Percentiles rank a stretch among this genome's conserved stretches.
These are phyloP conservation scores for Mercurialis annua DNA, from an alignment of 345 rosid genomes.

Conservation along the genomic window DNA sequence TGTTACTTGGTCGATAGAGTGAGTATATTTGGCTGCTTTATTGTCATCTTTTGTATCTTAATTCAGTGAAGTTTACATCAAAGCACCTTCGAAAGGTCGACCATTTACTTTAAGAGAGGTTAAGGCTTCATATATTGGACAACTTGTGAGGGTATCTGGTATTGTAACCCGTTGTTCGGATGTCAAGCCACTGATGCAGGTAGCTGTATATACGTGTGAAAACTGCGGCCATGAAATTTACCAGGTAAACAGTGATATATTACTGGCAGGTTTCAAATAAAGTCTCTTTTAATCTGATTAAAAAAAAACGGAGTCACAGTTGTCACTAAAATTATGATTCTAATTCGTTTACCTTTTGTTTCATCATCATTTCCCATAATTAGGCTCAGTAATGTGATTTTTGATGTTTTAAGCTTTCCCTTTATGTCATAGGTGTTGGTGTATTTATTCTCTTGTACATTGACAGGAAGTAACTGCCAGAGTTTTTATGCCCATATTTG, in stretches of 20 bases:
- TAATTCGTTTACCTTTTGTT: constrained; percentile 3
- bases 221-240: constrained; percentile 94
- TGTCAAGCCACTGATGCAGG: constrained; percentile 97
- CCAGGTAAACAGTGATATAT: constrained; percentile 49
- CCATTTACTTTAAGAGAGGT: constrained; percentile 89
- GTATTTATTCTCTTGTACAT: constrained; percentile 20
- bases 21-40: background rate
- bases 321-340: background rate
- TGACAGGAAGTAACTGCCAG: constrained; percentile 87
- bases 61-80: constrained; percentile 82
- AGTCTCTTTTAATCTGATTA: constrained; percentile 5
- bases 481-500: constrained; percentile 89
- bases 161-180: constrained; percentile 97
- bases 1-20: background rate
- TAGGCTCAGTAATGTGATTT: background rate
- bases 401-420: background rate
- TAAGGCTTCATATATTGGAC: constrained; percentile 88
- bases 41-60: background rate
- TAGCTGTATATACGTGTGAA: constrained; percentile 97
- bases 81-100: constrained; percentile 74
- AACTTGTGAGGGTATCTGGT: constrained; percentile 85
- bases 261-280: background rate
- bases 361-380: background rate
- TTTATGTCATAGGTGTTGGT: background rate
- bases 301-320: background rate